Percentiles rank a stretch among this genome's conserved stretches.
phyloP scores from a whole-genome alignment of 176 grass and related monocot species.

The Musa beccarii region DNA sequence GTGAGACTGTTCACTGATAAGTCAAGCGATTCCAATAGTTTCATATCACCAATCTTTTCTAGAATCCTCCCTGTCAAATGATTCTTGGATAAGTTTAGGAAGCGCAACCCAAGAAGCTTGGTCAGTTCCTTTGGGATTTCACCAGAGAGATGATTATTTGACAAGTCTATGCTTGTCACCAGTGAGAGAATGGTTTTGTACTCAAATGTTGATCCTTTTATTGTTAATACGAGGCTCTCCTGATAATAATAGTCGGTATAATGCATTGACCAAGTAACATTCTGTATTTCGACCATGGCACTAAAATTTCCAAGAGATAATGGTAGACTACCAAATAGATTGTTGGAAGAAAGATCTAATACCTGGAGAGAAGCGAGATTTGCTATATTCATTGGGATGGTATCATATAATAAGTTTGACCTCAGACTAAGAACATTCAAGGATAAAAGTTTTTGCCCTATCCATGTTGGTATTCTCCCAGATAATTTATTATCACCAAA shows the following conservation, averaged over 20 bases:
- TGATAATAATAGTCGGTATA: background rate
- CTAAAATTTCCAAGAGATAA: background rate
- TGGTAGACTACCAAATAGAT: background rate
- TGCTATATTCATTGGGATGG: constrained; percentile 4
- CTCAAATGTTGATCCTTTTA: background rate
- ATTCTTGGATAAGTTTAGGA: no score
- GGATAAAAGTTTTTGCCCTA: no score
- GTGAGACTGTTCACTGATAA: constrained; percentile 5
- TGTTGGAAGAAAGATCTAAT: constrained; percentile 8
- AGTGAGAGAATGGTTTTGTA: background rate
- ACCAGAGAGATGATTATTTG: constrained; percentile 2
- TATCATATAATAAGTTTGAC: constrained; percentile 7
- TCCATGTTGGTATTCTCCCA: constrained; percentile 5
- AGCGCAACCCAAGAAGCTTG: background rate
- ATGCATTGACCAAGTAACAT: background rate
- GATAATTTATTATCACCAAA: no score
- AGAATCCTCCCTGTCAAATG: no score
- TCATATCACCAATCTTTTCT: no score
- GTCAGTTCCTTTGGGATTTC: constrained; percentile 6
- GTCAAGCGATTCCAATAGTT: no score
- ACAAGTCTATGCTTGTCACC: background rate
- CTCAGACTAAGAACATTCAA: no score
- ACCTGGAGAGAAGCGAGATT: background rate
- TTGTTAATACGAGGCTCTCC: background rate
- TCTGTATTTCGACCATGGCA: background rate